Evolutionary conservation across 345 rosid genomes (phyloP).

Genomic region (Geranium brycei): DNA sequence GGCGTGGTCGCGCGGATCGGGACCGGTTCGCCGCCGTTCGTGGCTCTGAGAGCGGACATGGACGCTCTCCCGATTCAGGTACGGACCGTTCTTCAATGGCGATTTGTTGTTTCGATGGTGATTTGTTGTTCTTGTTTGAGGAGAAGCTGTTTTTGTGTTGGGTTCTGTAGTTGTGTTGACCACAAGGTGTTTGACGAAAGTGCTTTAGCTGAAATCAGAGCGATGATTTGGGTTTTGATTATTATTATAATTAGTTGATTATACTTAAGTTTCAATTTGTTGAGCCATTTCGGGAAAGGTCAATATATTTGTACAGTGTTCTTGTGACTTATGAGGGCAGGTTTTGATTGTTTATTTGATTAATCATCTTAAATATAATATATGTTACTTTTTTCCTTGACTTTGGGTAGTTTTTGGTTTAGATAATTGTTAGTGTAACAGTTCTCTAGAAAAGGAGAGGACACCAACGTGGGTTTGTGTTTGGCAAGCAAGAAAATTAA

Average conservation of each 20-base stretch:
- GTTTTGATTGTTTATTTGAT: neutral
- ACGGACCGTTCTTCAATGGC: neutral
- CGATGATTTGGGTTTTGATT: neutral
- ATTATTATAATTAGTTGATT: too few species aligned
- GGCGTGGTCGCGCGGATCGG: slow-evolving; percentile 63
- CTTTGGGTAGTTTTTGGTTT: neutral
- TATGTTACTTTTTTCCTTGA: neutral
- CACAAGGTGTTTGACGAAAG: neutral
- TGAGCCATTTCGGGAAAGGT: neutral
- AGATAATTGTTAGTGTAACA: neutral
- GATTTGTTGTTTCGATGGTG: neutral
- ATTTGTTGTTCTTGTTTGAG: neutral
- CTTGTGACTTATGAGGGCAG: neutral
- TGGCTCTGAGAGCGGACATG: slow-evolving; percentile 61
- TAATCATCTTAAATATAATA: too few species aligned
- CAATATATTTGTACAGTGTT: neutral
- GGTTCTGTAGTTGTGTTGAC: neutral
- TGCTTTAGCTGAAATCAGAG: too few species aligned
- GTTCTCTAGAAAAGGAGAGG: neutral
- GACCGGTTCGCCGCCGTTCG: slow-evolving; percentile 54
- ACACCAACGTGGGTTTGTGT: neutral
- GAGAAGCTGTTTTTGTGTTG: neutral
- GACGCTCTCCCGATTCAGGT: slow-evolving; percentile 65
- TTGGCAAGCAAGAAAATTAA: neutral
- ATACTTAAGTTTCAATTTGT: too few species aligned